phyloP scores from a whole-genome alignment of 257 asterid species.

The Penstemon davidsonii region DNA sequence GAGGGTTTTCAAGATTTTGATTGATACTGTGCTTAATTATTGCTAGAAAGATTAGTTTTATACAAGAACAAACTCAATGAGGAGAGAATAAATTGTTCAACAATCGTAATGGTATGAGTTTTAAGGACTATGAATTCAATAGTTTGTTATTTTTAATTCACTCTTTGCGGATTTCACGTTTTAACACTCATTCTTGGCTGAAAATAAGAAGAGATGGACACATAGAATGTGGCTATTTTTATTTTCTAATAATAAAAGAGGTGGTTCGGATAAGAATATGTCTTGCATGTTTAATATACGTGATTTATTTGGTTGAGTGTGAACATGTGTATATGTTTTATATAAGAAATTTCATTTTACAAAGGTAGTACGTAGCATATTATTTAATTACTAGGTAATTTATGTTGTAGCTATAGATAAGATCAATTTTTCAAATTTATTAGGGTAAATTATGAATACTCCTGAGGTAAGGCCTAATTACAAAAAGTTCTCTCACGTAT shows the following conservation, averaged over 20 bases:
- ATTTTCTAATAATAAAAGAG: slow-evolving; percentile 1
- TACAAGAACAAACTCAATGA: neutral
- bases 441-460: no score
- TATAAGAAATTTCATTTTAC: no score
- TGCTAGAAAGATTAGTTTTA: slow-evolving; percentile 9
- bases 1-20: slow-evolving; percentile 48
- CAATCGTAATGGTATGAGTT: slow-evolving; percentile 9
- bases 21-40: slow-evolving; percentile 54
- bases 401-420: no score
- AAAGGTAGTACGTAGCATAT: no score
- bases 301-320: slow-evolving; percentile 22
- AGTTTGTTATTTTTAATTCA: neutral
- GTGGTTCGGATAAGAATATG: neutral
- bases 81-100: slow-evolving; percentile 5
- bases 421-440: no score
- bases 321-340: no score
- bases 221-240: neutral
- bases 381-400: no score
- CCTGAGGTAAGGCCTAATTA: no score
- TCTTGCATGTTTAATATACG: neutral
- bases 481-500: no score
- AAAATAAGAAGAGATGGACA: neutral
- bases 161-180: slow-evolving; percentile 30
- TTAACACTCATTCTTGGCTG: slow-evolving; percentile 11
- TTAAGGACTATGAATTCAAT: neutral